Evolutionary conservation across 495 filamentous ascomycete species (phyloP).

Genomic region (Beverwykella pulmonaria): DNA sequence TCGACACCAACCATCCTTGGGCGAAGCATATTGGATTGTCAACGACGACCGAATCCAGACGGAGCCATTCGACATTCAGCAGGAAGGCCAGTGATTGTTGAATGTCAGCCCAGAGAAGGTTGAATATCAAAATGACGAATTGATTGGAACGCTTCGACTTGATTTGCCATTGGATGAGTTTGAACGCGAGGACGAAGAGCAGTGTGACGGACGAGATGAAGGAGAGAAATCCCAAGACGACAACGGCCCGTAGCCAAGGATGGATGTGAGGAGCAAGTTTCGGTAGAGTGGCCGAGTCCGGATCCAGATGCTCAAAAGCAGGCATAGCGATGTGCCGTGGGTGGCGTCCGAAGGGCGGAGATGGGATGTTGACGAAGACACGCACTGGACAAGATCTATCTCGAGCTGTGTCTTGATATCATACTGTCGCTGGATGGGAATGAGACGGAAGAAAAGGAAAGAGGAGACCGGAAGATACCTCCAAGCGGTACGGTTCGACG

Average conservation of each 20-base stretch:
- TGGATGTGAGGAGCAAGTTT: slow-evolving; percentile 29
- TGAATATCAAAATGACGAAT: slow-evolving; percentile 73
- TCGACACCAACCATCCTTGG: slow-evolving; percentile 72
- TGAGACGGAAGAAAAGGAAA: neutral
- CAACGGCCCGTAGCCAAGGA: slow-evolving; percentile 41
- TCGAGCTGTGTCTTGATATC: neutral
- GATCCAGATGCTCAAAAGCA: slow-evolving; percentile 12
- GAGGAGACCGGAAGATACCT: neutral
- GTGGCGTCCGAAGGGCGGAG: neutral
- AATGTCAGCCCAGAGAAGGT: slow-evolving; percentile 73
- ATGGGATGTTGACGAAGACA: neutral
- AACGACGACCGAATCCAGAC: slow-evolving; percentile 58
- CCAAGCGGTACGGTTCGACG: neutral
- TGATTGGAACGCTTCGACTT: slow-evolving; percentile 58
- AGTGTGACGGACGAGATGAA: slow-evolving; percentile 37
- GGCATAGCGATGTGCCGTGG: slow-evolving; percentile 1
- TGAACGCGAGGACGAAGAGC: slow-evolving; percentile 20
- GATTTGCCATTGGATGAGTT: slow-evolving; percentile 35
- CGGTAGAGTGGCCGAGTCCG: slow-evolving; percentile 11
- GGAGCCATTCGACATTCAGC: slow-evolving; percentile 66
- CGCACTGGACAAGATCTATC: neutral
- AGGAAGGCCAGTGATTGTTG: slow-evolving; percentile 71
- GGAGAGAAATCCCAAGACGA: slow-evolving; percentile 41
- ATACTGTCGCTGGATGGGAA: neutral
- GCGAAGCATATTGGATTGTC: slow-evolving; percentile 61